Base-by-base conservation (phyloP, 305 asterid species). In the Fraxinus floribunda region DNA sequence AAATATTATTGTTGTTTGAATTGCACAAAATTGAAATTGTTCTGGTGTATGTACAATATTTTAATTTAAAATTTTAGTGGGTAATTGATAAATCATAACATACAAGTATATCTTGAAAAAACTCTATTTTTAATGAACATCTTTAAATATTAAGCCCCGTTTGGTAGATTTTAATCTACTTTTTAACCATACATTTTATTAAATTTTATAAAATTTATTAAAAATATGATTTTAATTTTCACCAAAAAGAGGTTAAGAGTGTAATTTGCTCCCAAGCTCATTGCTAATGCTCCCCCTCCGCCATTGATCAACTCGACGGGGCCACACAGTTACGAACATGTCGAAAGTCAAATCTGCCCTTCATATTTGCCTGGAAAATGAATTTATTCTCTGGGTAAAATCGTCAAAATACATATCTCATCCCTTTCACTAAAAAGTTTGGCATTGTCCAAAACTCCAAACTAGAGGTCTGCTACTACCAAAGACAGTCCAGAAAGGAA, bases 401-500 rank as follows among this genome's bases (percentile, higher is more conserved):
- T 4, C 0, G 89, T 83, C 82, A 82, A 68, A 46, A 32, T 16
- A 10, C 35, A n/a, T 3, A 4, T n/a, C 72, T 77, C 18, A 85
- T 89, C 92, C 7, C 89, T 92, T 44, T 91, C 92, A 38, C 81
- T 1, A 71, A 62, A 78, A 82, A 93, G 88, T 90, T 81, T 49
- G 79, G 84, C 79, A 66, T 78, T 79, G 89, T 89, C 90, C 83
- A 86, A 79, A 88, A 32, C 76, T 71, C 46, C 24, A 71, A 32
- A 71, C 85, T 90, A 73, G 81, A 34, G 86, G 86, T 82, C 84
- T 77, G 79, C 84, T 64, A 82, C 84, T 64, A 83, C 84, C 73
- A 34, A 83, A 81, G 84, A 82, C 57, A 80, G 89, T 79, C 84
- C 87, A 82, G 6, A 71, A 30, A 70, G 18, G 39, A 20, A n/a